A percentile compares a stretch with the other conserved stretches of the same genome.
These are phyloP conservation scores for Mortierella claussenii DNA, from an alignment of 192 early-diverging fungal genomes.

Conservation along the genomic window DNA sequence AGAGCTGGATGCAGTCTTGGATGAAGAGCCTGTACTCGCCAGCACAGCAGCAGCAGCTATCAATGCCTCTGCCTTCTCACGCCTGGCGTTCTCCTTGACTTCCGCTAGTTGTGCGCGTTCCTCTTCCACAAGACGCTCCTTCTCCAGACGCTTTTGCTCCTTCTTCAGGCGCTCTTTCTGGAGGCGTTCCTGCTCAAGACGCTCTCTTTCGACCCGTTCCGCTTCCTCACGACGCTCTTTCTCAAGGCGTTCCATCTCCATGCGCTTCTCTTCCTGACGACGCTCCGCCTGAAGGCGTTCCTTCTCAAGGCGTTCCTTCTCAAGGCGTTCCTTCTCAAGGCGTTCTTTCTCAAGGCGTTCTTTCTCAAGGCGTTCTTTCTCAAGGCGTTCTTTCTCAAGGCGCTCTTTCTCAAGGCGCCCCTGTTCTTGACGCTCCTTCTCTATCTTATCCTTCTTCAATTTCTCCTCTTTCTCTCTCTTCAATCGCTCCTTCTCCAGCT, in stretches of 20 bases:
- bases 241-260: slow-evolving; percentile 12
- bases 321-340: slow-evolving; percentile 13
- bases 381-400: slow-evolving; percentile 21
- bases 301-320: slow-evolving; percentile 19
- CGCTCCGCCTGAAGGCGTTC: slow-evolving; percentile 6
- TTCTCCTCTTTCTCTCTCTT: not conserved
- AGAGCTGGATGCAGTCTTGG: slow-evolving; percentile 12
- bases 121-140: slow-evolving; percentile 4
- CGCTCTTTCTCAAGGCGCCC: slow-evolving; percentile 13
- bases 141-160: slow-evolving; percentile 21
- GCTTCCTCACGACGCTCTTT: slow-evolving; percentile 5
- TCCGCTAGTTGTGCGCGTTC: not conserved
- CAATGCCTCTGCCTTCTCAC: not conserved
- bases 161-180: slow-evolving; percentile 17
- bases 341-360: slow-evolving; percentile 17
- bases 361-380: slow-evolving; percentile 15
- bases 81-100: slow-evolving; percentile 1
- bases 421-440: slow-evolving; percentile 13
- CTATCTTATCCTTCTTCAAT: not conserved
- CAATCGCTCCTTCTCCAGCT: not conserved
- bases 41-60: not conserved
- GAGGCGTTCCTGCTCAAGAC: slow-evolving; percentile 5
- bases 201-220: slow-evolving; percentile 9
- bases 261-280: slow-evolving; percentile 5
- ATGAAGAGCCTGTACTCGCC: not conserved